Percentiles rank a stretch among this genome's conserved stretches.
Conservation (phyloP, 768 basidiomycete genomes). For the Favolaschia claudopus region DNA sequence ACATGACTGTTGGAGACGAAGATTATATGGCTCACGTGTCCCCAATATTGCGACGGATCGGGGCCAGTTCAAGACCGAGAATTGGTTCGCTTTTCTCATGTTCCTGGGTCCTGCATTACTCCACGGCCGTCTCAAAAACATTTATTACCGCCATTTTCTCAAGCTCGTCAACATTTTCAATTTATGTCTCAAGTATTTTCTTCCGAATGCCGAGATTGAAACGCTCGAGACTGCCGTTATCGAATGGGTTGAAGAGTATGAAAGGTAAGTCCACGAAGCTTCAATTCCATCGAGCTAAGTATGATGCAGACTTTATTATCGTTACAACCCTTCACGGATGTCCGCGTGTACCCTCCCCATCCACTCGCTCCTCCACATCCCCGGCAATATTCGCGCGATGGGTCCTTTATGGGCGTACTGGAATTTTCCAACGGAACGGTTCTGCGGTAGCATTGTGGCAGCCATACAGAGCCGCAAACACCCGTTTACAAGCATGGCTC, state of each 20-base stretch:
- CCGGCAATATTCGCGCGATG: not conserved
- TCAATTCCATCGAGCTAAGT: not conserved
- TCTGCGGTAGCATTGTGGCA: conserved; percentile 15
- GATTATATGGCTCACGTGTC: conserved; percentile 32
- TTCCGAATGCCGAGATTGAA: not conserved
- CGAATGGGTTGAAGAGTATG: conserved; percentile 41
- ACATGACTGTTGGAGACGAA: conserved; percentile 25
- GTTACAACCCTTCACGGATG: not conserved
- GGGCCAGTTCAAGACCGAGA: conserved; percentile 32
- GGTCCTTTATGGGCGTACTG: not conserved
- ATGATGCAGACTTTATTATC: not conserved
- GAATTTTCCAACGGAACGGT: conserved; percentile 5
- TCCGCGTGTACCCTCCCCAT: not conserved
- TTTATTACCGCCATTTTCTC: conserved; percentile 2
- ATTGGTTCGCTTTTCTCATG: conserved; percentile 1
- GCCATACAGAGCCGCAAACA: conserved; percentile 4
- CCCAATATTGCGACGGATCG: conserved; percentile 33
- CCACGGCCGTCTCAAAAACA: not conserved
- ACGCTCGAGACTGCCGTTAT: conserved; percentile 31
- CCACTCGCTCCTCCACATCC: not conserved
- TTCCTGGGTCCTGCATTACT: not conserved
- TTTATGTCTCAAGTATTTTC: not conserved
- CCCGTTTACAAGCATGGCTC: conserved; percentile 24
- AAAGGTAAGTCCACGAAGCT: conserved; percentile 30
- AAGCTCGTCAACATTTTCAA: conserved; percentile 1